These are phyloP conservation scores for Phytophthora aleatoria DNA, from an alignment of 352 stramenopile species.

Conservation along the genomic window DNA sequence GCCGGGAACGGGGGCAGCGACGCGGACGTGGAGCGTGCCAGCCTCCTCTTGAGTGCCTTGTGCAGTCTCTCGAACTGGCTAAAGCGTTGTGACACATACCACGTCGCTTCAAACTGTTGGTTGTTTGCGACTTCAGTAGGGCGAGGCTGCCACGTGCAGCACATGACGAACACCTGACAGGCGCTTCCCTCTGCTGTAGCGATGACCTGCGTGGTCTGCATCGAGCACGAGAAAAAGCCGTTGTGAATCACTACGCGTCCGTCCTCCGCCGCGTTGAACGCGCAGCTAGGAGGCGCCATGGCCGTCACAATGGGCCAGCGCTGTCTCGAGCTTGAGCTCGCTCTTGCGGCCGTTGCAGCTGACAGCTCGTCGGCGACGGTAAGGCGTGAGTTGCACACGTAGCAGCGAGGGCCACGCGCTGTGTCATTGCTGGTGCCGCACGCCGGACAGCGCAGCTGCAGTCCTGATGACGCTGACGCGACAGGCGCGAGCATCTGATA, in stretches of 20 bases:
- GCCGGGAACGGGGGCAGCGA: constrained; percentile 44
- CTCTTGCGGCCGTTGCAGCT: constrained; percentile 5
- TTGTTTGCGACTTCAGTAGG: neutral
- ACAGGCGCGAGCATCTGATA: constrained; percentile 24
- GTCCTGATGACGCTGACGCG: constrained; percentile 9
- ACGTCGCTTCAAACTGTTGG: constrained; percentile 26
- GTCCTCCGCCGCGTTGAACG: constrained; percentile 28
- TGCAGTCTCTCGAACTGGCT: constrained; percentile 50
- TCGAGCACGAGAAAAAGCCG: constrained; percentile 37
- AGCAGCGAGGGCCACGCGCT: constrained; percentile 31
- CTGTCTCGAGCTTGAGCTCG: constrained; percentile 5
- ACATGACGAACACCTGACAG: constrained; percentile 47
- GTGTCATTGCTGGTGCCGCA: constrained; percentile 46
- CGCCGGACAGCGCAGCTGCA: constrained; percentile 43
- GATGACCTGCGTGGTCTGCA: constrained; percentile 38
- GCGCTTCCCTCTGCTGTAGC: constrained; percentile 20
- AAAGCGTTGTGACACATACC: constrained; percentile 54
- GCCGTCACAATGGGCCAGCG: constrained; percentile 23
- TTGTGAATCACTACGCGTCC: constrained; percentile 35
- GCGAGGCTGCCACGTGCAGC: constrained; percentile 38
- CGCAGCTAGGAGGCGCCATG: constrained; percentile 11
- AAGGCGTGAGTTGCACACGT: constrained; percentile 37
- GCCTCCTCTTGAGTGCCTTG: constrained; percentile 34
- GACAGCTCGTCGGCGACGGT: constrained; percentile 24
- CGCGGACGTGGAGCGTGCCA: constrained; percentile 21